Conservation (phyloP, 441 rosid species). For the Jatropha podagrica region DNA sequence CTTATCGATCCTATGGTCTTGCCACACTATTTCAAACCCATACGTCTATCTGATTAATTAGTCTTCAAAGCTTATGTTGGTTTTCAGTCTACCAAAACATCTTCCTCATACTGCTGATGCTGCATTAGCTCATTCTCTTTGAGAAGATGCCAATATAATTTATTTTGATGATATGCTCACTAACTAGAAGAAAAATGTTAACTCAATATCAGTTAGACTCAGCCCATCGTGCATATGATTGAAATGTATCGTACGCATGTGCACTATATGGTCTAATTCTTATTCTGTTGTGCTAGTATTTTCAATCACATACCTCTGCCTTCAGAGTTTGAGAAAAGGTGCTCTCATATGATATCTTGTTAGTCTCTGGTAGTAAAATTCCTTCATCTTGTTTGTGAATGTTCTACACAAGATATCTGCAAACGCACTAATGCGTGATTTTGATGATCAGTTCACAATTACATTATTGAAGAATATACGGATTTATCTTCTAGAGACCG, state of each 20-base stretch:
- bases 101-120: not conserved
- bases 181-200: not conserved
- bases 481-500: constrained; percentile 47
- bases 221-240: not conserved
- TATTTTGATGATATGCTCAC: not conserved
- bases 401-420: not conserved
- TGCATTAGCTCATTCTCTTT: not conserved
- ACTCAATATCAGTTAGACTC: not conserved
- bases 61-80: not conserved
- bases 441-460: constrained; percentile 39
- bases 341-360: not conserved
- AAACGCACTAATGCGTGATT: constrained; percentile 15
- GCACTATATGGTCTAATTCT: not conserved
- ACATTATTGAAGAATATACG: constrained; percentile 47
- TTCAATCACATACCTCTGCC: not conserved
- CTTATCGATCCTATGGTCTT: not conserved
- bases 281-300: not conserved
- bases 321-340: not conserved
- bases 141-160: not conserved
- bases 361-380: not conserved
- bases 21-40: not conserved
- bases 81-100: not conserved
- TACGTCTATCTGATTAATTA: not conserved
- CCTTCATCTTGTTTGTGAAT: not conserved
- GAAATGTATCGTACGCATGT: not conserved